Evolutionary conservation across 768 basidiomycete genomes (phyloP).

Genomic region (Lyophyllum shimeji): DNA sequence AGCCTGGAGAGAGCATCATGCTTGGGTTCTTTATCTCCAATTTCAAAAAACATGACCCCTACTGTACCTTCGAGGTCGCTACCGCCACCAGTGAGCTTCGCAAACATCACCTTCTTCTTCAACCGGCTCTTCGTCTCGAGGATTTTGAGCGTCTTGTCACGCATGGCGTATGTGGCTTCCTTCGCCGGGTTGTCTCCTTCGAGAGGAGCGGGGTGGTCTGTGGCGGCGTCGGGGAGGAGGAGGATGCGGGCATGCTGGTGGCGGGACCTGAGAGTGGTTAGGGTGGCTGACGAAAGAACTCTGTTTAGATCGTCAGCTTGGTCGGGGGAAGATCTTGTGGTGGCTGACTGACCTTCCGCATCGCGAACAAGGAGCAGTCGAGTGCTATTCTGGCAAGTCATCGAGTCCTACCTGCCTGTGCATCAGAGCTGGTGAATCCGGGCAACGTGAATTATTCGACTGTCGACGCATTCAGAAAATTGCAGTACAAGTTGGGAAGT

Average conservation of each 20-base stretch:
- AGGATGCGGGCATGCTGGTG: neutral
- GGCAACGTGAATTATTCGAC: neutral
- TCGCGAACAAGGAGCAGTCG: too few relatives aligned
- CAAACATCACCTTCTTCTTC: slow-evolving; percentile 1
- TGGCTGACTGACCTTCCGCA: neutral
- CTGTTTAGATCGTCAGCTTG: too few relatives aligned
- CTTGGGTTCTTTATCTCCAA: too few relatives aligned
- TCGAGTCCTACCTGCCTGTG: neutral
- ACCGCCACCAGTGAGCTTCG: neutral
- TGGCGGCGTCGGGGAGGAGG: slow-evolving; percentile 8
- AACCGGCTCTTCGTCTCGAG: slow-evolving; percentile 5
- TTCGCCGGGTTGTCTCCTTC: slow-evolving; percentile 6
- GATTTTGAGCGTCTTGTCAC: slow-evolving; percentile 9
- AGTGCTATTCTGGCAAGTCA: neutral
- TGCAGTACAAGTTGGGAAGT: too few relatives aligned
- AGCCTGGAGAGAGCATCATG: too few relatives aligned
- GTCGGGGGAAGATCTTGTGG: neutral
- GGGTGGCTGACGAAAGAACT: neutral
- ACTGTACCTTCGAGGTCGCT: slow-evolving; percentile 5
- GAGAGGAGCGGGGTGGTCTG: slow-evolving; percentile 10
- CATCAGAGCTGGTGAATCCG: too few relatives aligned
- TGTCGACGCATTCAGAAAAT: neutral
- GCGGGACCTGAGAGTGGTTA: neutral
- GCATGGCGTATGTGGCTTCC: slow-evolving; percentile 7
- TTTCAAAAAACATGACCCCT: too few relatives aligned